A percentile compares a stretch with the other conserved stretches of the same genome.
These are phyloP conservation scores for Crithidia mellificae DNA, from an alignment of 208 protist genomes.

Conservation along the genomic window DNA sequence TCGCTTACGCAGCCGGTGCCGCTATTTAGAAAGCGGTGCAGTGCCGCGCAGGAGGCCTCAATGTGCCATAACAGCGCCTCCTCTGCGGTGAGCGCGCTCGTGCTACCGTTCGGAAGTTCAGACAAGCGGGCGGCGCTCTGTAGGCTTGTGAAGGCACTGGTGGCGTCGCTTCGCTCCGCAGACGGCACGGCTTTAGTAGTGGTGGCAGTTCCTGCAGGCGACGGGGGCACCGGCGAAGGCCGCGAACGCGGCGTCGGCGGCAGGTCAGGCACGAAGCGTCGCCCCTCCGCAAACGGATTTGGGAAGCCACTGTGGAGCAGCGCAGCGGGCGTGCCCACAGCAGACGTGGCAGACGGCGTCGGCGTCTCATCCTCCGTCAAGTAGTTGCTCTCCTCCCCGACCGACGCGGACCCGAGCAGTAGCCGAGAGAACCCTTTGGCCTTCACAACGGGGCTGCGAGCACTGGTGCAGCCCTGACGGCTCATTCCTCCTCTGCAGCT, in stretches of 20 bases:
- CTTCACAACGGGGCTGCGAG: background rate
- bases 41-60: background rate
- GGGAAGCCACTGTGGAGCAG: background rate
- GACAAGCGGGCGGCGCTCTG: background rate
- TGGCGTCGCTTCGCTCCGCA: background rate
- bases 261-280: background rate
- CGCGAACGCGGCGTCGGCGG: background rate
- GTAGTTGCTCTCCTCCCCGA: slow-evolving; percentile 7
- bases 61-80: slow-evolving; percentile 1
- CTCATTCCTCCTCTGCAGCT: background rate
- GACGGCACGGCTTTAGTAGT: background rate
- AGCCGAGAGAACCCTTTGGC: background rate
- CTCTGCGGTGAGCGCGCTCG: background rate
- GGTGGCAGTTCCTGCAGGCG: too few relatives aligned
- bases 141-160: background rate
- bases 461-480: background rate
- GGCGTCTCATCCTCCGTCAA: background rate
- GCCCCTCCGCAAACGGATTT: background rate
- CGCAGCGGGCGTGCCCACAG: background rate
- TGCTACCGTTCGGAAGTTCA: too few relatives aligned
- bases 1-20: background rate
- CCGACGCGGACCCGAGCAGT: background rate
- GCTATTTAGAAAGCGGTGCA: slow-evolving; percentile 6
- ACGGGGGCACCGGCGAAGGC: background rate
- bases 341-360: background rate